A percentile compares a stretch with the other conserved stretches of the same genome.
Conservation (phyloP, 495 filamentous ascomycete species). For the Articulospora tetracladia region DNA sequence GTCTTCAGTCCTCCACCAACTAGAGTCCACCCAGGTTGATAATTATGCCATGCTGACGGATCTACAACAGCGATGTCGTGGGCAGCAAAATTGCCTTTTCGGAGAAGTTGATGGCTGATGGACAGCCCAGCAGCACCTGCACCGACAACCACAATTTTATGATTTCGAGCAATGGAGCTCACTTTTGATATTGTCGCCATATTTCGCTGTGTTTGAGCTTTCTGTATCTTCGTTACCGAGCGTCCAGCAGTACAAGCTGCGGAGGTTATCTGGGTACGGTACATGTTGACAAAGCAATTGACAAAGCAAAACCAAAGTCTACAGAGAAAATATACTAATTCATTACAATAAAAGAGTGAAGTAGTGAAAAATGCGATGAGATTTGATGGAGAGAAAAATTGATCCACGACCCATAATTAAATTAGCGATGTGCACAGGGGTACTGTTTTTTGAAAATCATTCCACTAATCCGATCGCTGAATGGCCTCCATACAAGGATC, state of each 20-base stretch:
- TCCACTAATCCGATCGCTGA: background rate
- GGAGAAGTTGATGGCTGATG: slow-evolving; percentile 60
- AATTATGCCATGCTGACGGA: slow-evolving; percentile 61
- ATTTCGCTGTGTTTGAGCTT: slow-evolving; percentile 21
- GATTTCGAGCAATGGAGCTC: slow-evolving; percentile 31
- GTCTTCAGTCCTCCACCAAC: slow-evolving; percentile 62
- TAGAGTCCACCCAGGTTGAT: slow-evolving; percentile 70
- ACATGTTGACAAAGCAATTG: background rate
- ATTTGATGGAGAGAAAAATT: background rate
- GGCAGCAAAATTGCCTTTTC: slow-evolving; percentile 46
- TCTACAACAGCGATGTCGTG: slow-evolving; percentile 67
- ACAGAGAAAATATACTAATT: background rate
- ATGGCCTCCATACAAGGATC: no score
- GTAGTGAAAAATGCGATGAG: no score
- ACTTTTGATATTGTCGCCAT: slow-evolving; percentile 41
- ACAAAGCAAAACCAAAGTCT: background rate
- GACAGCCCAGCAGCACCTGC: slow-evolving; percentile 59
- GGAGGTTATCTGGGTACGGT: background rate
- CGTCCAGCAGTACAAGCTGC: background rate
- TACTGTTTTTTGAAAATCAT: background rate
- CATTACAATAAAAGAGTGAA: background rate
- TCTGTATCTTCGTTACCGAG: background rate
- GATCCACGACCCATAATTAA: background rate
- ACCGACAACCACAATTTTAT: slow-evolving; percentile 63
- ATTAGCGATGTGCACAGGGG: background rate